Percentiles rank a stretch among this genome's conserved stretches.
These are phyloP conservation scores for Botrytis deweyae DNA, from an alignment of 2,329 filamentous ascomycete genomes.

Conservation along the genomic window DNA sequence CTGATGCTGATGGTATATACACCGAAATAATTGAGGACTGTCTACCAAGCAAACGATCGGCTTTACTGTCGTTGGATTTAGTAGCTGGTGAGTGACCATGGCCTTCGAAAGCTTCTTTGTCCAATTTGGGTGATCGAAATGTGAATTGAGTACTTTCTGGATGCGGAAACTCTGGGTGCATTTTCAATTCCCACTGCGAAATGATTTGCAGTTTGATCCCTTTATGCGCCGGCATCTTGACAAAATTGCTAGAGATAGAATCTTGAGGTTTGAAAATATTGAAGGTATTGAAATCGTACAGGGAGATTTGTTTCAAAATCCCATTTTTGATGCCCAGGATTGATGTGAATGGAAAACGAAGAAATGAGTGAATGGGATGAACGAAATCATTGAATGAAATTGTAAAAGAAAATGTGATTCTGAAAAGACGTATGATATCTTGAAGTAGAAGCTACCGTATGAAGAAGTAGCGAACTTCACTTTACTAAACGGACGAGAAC, in stretches of 20 bases:
- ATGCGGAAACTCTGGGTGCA: slow-evolving; percentile 55
- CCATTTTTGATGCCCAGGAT: neutral
- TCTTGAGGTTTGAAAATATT: neutral
- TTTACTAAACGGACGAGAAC: neutral
- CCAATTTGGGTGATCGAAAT: slow-evolving; percentile 32
- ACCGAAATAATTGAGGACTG: slow-evolving; percentile 49
- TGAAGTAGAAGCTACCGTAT: neutral
- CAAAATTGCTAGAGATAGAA: neutral
- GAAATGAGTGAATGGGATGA: neutral
- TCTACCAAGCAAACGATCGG: slow-evolving; percentile 38
- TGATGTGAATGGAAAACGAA: neutral
- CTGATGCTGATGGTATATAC: slow-evolving; percentile 56
- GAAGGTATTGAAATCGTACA: neutral
- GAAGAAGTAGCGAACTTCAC: slow-evolving; percentile 6
- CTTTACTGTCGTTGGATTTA: slow-evolving; percentile 30
- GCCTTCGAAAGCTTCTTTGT: neutral
- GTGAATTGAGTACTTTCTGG: slow-evolving; percentile 50
- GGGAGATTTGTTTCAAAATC: neutral
- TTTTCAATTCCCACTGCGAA: slow-evolving; percentile 35
- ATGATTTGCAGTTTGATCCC: slow-evolving; percentile 36
- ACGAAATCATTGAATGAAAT: neutral
- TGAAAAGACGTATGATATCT: neutral
- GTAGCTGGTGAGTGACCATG: slow-evolving; percentile 22
- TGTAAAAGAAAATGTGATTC: neutral
- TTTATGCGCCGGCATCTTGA: slow-evolving; percentile 35